Evolutionary conservation across 164 flowering plant genomes (phyloP).

Genomic region (Cinnamomum chago): DNA sequence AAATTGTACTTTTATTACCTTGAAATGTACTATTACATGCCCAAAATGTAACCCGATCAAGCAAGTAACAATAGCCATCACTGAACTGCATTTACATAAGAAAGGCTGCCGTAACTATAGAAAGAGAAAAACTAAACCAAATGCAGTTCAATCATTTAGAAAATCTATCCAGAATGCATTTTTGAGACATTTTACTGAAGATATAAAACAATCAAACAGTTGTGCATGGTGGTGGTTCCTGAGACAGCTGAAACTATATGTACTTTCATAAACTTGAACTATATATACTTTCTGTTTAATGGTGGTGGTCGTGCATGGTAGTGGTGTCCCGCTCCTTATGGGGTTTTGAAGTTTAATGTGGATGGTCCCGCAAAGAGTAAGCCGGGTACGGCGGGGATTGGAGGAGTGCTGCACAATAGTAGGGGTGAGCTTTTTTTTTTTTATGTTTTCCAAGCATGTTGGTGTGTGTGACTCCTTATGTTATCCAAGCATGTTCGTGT

Average conservation of each 20-base stretch:
- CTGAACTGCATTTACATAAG: conserved; percentile 35
- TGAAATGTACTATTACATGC: conserved; percentile 58
- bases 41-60: conserved; percentile 74
- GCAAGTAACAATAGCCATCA: conserved; percentile 75
- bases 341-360: no score
- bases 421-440: no score
- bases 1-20: conserved; percentile 27
- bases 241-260: not conserved
- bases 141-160: not conserved
- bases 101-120: not conserved
- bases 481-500: no score
- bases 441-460: no score
- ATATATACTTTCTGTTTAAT: no score
- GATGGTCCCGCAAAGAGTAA: no score
- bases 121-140: not conserved
- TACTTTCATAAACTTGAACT: not conserved
- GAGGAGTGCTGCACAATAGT: no score
- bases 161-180: not conserved
- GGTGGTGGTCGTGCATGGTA: not conserved
- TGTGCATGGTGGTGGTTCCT: not conserved
- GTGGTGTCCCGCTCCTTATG: not conserved
- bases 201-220: not conserved
- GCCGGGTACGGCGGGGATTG: no score
- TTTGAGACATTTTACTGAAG: not conserved
- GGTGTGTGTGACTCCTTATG: no score